Base-by-base conservation (phyloP, 208 protist genomes). In the Crithidia bombi region DNA sequence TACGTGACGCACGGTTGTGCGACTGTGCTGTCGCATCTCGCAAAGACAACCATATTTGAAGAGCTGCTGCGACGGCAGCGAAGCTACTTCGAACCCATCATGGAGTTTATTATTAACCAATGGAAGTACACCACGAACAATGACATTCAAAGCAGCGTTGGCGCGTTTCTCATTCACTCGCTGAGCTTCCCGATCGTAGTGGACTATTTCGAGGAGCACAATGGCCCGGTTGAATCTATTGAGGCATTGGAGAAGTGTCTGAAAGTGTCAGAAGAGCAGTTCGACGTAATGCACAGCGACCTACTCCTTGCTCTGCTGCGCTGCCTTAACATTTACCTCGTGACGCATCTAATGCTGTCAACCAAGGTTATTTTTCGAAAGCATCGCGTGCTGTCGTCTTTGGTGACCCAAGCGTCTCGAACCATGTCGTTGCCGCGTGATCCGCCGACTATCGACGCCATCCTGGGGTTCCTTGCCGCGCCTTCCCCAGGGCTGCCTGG, bases 311-410 rank as follows among this genome's bases (percentile, higher is more conserved):
- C 73, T 5, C 66, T 78, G 21, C 73, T 96, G 51, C 83, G 86
- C 26, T 93, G 86, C 57, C 63, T 94, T 41, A 92, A 92, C 57
- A 85, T 85, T 28, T 96, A 94, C 80, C 63, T 92, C 21, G 74
- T 93, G 47, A 82, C 83, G 23, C 85, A 94, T 58, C 67, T 96
- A 35, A 92, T 96, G 86, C 78, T 94, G 19, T 82, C 84, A 19
- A 94, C 91, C 3, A 83, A 87, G 52, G 91, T 94, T 17, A 70
- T 94, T 35, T 96, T 96, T 66, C 77, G 86, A 30, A 88, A 87
- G 59, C 91, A 96, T 73, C 84, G 86, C 6, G 79, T 83, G 44
- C 70, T 96, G 19, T 89, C 88, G 23, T 56, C 72, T 5, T 39
- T 89, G 5, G 79, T 94, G n/a, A 91, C 86, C n/a, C 85, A 92